Conservation (phyloP, 371 early-diverging fungal genomes). For the Cokeromyces recurvatus region DNA sequence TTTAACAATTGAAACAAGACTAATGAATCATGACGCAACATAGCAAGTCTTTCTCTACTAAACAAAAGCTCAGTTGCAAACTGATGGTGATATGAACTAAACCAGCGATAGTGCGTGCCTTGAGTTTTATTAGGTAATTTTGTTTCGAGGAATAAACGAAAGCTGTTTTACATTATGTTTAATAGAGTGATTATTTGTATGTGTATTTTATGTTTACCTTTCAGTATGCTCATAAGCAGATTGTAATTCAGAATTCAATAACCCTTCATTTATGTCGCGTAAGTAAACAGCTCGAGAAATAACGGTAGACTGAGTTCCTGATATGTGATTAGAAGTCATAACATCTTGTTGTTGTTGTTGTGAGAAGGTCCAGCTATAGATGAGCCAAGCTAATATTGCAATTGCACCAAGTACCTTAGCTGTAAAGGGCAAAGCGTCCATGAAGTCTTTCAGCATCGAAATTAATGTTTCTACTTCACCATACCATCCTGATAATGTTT, state of each 20-base stretch:
- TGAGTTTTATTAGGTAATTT: conserved; percentile 6
- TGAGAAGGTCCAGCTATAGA: conserved; percentile 15
- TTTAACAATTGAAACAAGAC: conserved; percentile 54
- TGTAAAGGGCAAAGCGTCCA: conserved; percentile 17
- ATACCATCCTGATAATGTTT: conserved; percentile 17
- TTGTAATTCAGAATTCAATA: conserved; percentile 17
- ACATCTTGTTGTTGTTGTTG: conserved; percentile 7
- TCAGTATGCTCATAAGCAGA: conserved; percentile 24
- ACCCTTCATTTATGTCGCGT: conserved; percentile 47
- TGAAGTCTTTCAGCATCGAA: conserved; percentile 10
- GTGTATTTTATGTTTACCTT: conserved; percentile 14
- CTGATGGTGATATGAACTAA: conserved; percentile 38
- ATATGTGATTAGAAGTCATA: too few relatives aligned
- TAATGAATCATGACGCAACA: conserved; percentile 53
- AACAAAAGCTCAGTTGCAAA: conserved; percentile 48
- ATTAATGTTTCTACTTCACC: conserved; percentile 5
- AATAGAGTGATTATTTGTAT: too few relatives aligned
- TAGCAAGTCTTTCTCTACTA: conserved; percentile 52
- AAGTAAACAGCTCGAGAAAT: conserved; percentile 47
- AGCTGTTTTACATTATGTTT: conserved; percentile 8
- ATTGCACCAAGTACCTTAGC: conserved; percentile 8
- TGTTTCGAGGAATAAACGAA: conserved; percentile 18
- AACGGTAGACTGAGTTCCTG: background rate
- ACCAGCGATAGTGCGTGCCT: conserved; percentile 25
- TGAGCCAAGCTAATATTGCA: conserved; percentile 12